Conservation (phyloP, 23 red algal species). For the Gracilaria caudata region DNA sequence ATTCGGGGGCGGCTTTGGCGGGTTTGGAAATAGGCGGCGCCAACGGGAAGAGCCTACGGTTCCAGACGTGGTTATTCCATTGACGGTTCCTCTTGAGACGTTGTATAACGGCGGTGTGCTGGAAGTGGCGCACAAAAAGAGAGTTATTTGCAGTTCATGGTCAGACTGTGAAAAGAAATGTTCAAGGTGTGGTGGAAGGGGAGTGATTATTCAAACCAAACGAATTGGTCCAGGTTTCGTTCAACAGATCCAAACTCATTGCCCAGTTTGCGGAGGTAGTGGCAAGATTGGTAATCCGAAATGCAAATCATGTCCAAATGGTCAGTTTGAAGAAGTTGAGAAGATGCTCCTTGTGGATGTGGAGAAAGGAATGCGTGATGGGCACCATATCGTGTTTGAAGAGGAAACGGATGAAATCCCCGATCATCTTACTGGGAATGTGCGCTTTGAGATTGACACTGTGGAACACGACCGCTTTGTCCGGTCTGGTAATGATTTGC, state of each 20-base stretch:
- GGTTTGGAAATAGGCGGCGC: conserved; percentile 46
- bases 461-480: conserved; percentile 64
- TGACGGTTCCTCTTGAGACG: conserved; percentile 70
- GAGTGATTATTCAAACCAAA: conserved; percentile 71
- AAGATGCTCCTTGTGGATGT: conserved; percentile 88
- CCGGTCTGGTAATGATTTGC: conserved; percentile 75
- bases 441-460: conserved; percentile 77
- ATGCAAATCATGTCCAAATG: conserved; percentile 88
- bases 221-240: conserved; percentile 90
- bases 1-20: conserved; percentile 45
- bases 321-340: conserved; percentile 93
- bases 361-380: conserved; percentile 81
- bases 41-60: conserved; percentile 44
- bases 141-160: conserved; percentile 86
- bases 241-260: conserved; percentile 88
- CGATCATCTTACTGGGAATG: conserved; percentile 67
- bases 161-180: conserved; percentile 84
- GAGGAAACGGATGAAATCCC: conserved; percentile 85
- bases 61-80: conserved; percentile 71
- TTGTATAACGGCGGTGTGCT: conserved; percentile 89
- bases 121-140: conserved; percentile 80
- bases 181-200: conserved; percentile 79
- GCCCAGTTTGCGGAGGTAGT: conserved; percentile 80
- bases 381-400: conserved; percentile 76
- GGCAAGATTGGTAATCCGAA: conserved; percentile 80